phyloP scores from a whole-genome alignment of 306 rosid species.

The Benincasa hispida region DNA sequence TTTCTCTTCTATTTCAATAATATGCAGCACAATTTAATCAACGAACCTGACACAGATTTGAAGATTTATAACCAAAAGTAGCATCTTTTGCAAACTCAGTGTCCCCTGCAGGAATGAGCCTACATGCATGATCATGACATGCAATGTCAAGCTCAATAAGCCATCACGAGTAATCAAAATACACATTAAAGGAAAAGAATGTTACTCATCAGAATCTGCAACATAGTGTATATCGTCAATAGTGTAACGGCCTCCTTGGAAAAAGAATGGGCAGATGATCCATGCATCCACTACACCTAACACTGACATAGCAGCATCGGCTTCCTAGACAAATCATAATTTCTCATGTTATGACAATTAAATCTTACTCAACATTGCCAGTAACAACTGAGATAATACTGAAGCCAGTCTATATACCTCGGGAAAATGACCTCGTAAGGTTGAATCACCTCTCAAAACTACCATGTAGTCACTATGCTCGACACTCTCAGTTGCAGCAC shows the following conservation, averaged over 20 bases:
- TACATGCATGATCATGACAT: constrained; percentile 22
- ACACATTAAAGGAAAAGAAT: constrained; percentile 1
- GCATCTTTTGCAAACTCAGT: constrained; percentile 96
- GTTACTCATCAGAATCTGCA: constrained; percentile 76
- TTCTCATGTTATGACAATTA: constrained; percentile 7
- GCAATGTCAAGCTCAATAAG: constrained; percentile 9
- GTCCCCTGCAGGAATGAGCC: constrained; percentile 90
- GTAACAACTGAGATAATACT: background rate
- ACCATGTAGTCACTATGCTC: constrained; percentile 53
- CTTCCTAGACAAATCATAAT: constrained; percentile 47
- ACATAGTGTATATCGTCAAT: constrained; percentile 75
- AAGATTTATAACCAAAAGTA: constrained; percentile 87
- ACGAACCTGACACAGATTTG: constrained; percentile 79
- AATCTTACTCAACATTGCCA: constrained; percentile 16
- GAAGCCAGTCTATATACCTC: constrained; percentile 49
- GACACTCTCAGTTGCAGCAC: constrained; percentile 53
- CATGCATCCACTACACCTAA: constrained; percentile 92
- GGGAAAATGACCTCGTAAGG: constrained; percentile 96
- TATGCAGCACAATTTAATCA: constrained; percentile 5
- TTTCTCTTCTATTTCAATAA: too few species aligned
- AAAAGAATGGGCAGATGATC: constrained; percentile 94
- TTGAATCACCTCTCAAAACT: constrained; percentile 96
- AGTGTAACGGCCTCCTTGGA: constrained; percentile 94
- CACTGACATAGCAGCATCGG: constrained; percentile 78
- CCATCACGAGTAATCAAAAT: constrained; percentile 8